Evolutionary conservation across 192 early-diverging fungal species (phyloP).

Genomic region (Backusella macrospora): DNA sequence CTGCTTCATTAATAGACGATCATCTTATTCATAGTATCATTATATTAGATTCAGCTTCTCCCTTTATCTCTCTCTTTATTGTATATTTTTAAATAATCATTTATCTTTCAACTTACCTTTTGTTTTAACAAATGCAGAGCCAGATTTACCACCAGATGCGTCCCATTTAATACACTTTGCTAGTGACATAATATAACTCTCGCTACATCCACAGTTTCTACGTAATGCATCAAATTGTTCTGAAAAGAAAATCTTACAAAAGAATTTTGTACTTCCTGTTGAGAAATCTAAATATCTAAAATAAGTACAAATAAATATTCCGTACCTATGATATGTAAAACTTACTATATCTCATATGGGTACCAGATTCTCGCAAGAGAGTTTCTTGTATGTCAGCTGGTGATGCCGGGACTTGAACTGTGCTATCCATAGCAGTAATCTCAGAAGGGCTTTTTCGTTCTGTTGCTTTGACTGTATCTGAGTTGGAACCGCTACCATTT

Average conservation of each 20-base stretch:
- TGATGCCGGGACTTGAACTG: constrained; percentile 10
- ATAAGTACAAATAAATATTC: background rate
- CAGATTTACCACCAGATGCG: constrained; percentile 87
- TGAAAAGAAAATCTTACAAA: constrained; percentile 90
- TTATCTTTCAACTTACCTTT: constrained; percentile 44
- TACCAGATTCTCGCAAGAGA: constrained; percentile 65
- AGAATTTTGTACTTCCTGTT: constrained; percentile 75
- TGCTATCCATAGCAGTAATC: background rate
- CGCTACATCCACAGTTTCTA: constrained; percentile 81
- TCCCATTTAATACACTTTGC: constrained; percentile 88
- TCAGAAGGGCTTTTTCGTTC: background rate
- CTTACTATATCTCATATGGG: constrained; percentile 78
- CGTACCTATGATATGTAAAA: background rate
- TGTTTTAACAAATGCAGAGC: constrained; percentile 89
- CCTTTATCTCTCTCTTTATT: background rate
- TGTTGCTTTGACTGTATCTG: constrained; percentile 2
- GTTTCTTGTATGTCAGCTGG: constrained; percentile 63
- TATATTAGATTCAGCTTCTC: background rate
- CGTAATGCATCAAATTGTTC: constrained; percentile 93
- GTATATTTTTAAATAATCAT: background rate
- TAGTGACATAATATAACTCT: constrained; percentile 82
- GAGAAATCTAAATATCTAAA: constrained; percentile 55
- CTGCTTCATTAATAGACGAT: constrained; percentile 92
- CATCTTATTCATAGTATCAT: constrained; percentile 54
- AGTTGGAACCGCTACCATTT: constrained; percentile 21